Evolutionary conservation across 768 basidiomycete genomes (phyloP).

Genomic region (Lactarius akahatsu): DNA sequence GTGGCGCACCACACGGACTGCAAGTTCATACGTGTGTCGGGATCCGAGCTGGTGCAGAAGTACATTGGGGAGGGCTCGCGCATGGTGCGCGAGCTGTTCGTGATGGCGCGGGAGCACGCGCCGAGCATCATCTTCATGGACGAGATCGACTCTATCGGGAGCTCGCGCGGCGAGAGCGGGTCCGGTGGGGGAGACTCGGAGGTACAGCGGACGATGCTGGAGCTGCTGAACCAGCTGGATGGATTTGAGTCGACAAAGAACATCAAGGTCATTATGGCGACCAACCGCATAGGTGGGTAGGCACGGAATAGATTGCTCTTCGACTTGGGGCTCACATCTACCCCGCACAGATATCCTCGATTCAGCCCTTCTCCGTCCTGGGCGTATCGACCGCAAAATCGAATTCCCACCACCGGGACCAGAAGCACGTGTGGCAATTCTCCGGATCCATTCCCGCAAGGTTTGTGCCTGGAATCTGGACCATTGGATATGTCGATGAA

Average conservation of each 20-base stretch:
- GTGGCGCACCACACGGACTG: constrained; percentile 98
- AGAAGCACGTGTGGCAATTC: constrained; percentile 94
- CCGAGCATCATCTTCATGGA: constrained; percentile 99
- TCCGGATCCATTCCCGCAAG: constrained; percentile 96
- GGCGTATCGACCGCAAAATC: constrained; percentile 96
- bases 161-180: constrained; percentile 79
- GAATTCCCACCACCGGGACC: constrained; percentile 98
- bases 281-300: constrained; percentile 85
- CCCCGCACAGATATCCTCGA: constrained; percentile 78
- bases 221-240: constrained; percentile 64
- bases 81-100: constrained; percentile 97
- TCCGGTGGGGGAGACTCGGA: constrained; percentile 63
- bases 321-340: background rate
- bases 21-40: constrained; percentile 94
- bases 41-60: constrained; percentile 94
- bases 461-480: constrained; percentile 38
- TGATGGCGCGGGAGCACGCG: constrained; percentile 97
- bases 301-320: background rate
- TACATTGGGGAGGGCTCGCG: constrained; percentile 96
- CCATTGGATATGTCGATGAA: background rate
- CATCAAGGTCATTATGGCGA: constrained; percentile 94
- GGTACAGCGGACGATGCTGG: constrained; percentile 67
- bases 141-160: constrained; percentile 97
- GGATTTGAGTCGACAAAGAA: constrained; percentile 75
- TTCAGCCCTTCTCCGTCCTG: constrained; percentile 87